These are phyloP conservation scores for Leptographium lundbergii DNA, from an alignment of 2,329 filamentous ascomycete genomes.

Conservation along the genomic window DNA sequence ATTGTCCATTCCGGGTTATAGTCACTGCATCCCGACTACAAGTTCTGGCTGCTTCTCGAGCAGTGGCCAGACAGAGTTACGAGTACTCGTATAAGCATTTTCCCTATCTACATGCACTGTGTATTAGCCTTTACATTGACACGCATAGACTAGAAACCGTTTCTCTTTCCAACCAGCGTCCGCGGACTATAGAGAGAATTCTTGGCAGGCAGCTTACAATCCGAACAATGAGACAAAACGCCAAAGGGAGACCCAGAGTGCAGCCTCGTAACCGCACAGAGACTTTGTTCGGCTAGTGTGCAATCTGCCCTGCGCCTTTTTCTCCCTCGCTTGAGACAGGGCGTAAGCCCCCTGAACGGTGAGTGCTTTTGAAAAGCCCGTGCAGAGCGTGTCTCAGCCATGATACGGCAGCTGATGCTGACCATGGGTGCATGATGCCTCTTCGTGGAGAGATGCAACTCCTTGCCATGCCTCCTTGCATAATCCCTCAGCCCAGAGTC, in stretches of 20 bases:
- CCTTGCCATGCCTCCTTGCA: not conserved
- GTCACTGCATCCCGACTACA: too few relatives aligned
- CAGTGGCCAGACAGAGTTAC: too few relatives aligned
- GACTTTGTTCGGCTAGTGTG: too few relatives aligned
- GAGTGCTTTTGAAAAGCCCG: not conserved
- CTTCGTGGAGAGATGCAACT: not conserved
- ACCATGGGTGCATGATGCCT: not conserved
- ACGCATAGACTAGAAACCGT: too few relatives aligned
- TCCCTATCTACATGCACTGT: too few relatives aligned
- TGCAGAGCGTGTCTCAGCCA: not conserved
- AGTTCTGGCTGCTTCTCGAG: too few relatives aligned
- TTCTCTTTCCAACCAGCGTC: too few relatives aligned
- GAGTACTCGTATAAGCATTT: too few relatives aligned
- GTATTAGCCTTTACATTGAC: too few relatives aligned
- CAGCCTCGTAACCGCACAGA: not conserved
- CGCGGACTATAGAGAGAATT: too few relatives aligned
- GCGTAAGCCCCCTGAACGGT: not conserved
- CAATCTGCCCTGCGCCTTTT: not conserved
- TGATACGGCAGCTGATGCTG: not conserved
- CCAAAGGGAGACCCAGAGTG: not conserved
- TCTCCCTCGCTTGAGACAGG: not conserved
- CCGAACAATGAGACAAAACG: not conserved
- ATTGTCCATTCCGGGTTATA: too few relatives aligned
- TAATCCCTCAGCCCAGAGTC: not conserved
- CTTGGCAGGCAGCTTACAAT: too few relatives aligned